phyloP scores from a whole-genome alignment of 2,329 filamentous ascomycete genomes.

The Paecilomyces niveus region DNA sequence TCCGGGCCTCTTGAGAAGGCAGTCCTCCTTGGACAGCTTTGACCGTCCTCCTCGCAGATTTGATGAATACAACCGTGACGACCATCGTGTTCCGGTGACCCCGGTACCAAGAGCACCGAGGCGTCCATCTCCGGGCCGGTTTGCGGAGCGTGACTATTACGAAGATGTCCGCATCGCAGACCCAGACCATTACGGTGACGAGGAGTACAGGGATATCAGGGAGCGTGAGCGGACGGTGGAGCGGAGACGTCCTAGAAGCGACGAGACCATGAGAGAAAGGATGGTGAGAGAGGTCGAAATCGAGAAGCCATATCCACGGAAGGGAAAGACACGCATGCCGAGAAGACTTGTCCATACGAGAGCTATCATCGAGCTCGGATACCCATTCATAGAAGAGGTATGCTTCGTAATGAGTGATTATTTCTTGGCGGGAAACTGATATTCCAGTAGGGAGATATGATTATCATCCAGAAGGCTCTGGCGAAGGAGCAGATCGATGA shows the following conservation, averaged over 20 bases:
- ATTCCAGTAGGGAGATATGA: conserved; percentile 59
- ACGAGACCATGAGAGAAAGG: conserved; percentile 19
- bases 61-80: conserved; percentile 28
- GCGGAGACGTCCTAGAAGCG: conserved; percentile 40
- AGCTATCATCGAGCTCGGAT: conserved; percentile 75
- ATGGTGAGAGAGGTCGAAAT: conserved; percentile 23
- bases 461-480: conserved; percentile 76
- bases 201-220: conserved; percentile 61
- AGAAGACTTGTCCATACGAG: conserved; percentile 70
- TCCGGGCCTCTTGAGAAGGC: conserved; percentile 66
- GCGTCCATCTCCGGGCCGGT: conserved; percentile 50
- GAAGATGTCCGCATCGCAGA: conserved; percentile 65
- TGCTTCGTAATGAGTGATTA: conserved; percentile 16
- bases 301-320: conserved; percentile 59
- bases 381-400: conserved; percentile 82
- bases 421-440: background rate
- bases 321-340: conserved; percentile 85
- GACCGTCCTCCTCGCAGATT: conserved; percentile 62
- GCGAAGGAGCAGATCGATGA: conserved; percentile 89
- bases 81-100: conserved; percentile 44
- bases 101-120: conserved; percentile 6
- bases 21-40: conserved; percentile 85
- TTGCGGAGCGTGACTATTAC: conserved; percentile 50
- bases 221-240: conserved; percentile 53
- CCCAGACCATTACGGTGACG: conserved; percentile 62